Percentiles rank a stretch among this genome's conserved stretches.
These are phyloP conservation scores for Penicillium verrucosum DNA, from an alignment of 2,329 filamentous ascomycete species.

Conservation along the genomic window DNA sequence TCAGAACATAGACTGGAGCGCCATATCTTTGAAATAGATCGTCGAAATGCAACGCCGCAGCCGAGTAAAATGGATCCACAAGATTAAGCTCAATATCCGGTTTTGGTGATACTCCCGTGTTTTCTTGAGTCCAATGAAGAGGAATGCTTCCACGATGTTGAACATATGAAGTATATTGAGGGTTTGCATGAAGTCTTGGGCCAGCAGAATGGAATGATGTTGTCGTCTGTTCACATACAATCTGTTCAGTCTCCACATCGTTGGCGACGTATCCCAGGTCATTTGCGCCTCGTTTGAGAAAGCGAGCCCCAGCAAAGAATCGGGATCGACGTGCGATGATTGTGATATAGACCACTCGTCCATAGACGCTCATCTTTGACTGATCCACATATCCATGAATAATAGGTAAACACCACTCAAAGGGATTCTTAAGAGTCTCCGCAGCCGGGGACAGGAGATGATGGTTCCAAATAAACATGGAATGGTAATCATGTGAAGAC, in stretches of 20 bases:
- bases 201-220: constrained; percentile 95
- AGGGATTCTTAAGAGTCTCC: constrained; percentile 69
- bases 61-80: constrained; percentile 93
- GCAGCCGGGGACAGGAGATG: constrained; percentile 77
- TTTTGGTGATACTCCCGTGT: constrained; percentile 89
- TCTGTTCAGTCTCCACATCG: constrained; percentile 97
- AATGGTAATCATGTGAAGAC: constrained; percentile 76
- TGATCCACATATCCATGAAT: constrained; percentile 97
- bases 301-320: constrained; percentile 90
- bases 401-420: constrained; percentile 93
- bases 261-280: constrained; percentile 95
- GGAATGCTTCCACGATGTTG: constrained; percentile 97
- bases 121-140: constrained; percentile 96
- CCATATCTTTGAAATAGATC: constrained; percentile 92
- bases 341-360: constrained; percentile 83
- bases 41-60: constrained; percentile 91
- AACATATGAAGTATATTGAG: constrained; percentile 91
- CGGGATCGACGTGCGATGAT: constrained; percentile 89
- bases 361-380: constrained; percentile 78
- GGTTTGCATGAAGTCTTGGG: constrained; percentile 78
- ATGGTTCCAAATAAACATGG: constrained; percentile 98
- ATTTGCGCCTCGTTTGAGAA: constrained; percentile 90
- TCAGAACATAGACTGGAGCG: constrained; percentile 84
- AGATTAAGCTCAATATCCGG: constrained; percentile 93
- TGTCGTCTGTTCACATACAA: constrained; percentile 88